Evolutionary conservation across 176 grass and related monocot genomes (phyloP), one percentile per base, ranked within the genome.

Genomic region (Pontederia crassipes): DNA sequence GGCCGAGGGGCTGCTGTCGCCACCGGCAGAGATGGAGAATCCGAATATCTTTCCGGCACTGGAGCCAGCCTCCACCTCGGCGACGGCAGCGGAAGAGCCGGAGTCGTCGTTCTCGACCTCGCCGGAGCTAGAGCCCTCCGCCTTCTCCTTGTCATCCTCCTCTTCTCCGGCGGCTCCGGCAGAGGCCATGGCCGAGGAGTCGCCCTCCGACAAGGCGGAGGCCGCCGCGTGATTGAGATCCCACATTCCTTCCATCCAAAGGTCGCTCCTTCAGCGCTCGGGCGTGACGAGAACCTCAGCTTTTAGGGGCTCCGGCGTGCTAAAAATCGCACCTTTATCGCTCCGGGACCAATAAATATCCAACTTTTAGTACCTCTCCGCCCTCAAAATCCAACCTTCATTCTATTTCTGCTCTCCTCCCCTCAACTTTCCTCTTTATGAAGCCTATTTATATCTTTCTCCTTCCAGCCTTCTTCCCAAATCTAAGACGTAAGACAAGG

Each of bases 1-100:
- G 14, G 27, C 50, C 49, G 65, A 67, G 62, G 46, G 26, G 62
- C 62, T 49, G 40, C 46, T n/a, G 55, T 59, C 46, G 46, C 58
- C 8, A 28, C 59, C 9, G 57, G 24, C 28, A 64, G 46, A 50
- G 46, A 65, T 14, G 47, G 65, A 54, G 28, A 67, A 67, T 9
- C 50, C 65, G 50, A 67, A 67, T 20, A 67, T n/a, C 64, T 10
- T 29, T 49, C 26, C 48, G 20, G 8, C 49, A 11, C 26, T 8
- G 12, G 13, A 13, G 50, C 14, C 65, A 8, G 8, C 18, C 10
- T 17, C 46, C 17, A 12, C 10, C 49, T 17, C 64, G 11, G 49
- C 62, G 49, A 45, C 64, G 64, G 53, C 27, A 11, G 48, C 64
- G 2, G 64, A 54, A 24, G 26, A 53, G 48, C 64, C 26, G 64